phyloP scores from a whole-genome alignment of 2,329 filamentous ascomycete species.

The Botrytis porri region DNA sequence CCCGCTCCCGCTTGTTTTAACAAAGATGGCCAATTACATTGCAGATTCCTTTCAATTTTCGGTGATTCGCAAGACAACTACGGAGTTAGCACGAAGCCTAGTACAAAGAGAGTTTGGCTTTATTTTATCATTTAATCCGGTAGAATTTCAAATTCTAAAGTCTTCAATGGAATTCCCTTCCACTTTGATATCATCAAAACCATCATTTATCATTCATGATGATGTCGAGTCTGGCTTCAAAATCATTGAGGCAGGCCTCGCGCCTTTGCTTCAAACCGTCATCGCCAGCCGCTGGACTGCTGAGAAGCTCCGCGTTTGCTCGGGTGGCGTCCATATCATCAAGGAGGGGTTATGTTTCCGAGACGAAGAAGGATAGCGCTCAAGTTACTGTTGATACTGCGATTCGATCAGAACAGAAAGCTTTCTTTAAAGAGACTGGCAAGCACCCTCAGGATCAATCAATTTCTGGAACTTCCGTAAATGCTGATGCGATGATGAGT shows the following conservation, averaged over 20 bases:
- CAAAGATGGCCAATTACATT: background rate
- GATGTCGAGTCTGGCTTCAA: slow-evolving; percentile 24
- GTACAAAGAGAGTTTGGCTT: slow-evolving; percentile 15
- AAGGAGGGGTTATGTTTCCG: slow-evolving; percentile 74
- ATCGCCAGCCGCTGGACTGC: slow-evolving; percentile 29
- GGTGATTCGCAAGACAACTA: background rate
- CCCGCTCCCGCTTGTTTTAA: background rate
- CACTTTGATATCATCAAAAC: slow-evolving; percentile 14
- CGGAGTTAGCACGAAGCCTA: slow-evolving; percentile 2
- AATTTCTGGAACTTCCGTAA: slow-evolving; percentile 31
- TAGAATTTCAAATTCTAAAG: slow-evolving; percentile 18
- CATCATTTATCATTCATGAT: background rate
- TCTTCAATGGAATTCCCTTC: slow-evolving; percentile 2
- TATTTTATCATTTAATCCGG: background rate
- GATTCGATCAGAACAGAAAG: slow-evolving; percentile 82
- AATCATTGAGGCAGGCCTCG: slow-evolving; percentile 37
- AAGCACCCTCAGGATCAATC: slow-evolving; percentile 33
- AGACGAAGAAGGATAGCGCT: slow-evolving; percentile 74
- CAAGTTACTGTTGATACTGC: slow-evolving; percentile 80
- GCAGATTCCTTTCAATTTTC: background rate
- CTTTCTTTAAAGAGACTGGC: slow-evolving; percentile 59
- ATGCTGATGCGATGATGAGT: slow-evolving; percentile 64
- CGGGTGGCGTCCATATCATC: slow-evolving; percentile 29
- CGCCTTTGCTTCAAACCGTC: slow-evolving; percentile 36
- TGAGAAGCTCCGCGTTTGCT: slow-evolving; percentile 29